Evolutionary conservation across 495 filamentous ascomycete genomes (phyloP).

Genomic region (Acidomyces sp.): DNA sequence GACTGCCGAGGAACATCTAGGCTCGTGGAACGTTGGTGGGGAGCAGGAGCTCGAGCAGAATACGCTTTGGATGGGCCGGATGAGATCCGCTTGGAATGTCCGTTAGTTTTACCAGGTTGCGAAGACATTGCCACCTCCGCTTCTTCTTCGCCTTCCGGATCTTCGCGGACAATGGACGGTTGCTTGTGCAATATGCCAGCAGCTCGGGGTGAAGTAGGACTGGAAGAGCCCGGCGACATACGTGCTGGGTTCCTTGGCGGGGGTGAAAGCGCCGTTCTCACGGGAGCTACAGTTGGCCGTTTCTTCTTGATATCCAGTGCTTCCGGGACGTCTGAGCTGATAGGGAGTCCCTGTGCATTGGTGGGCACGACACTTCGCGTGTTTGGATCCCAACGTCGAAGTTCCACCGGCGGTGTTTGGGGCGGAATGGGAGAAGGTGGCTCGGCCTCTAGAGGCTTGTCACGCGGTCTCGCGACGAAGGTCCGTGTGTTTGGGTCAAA

Average conservation of each 20-base stretch:
- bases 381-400: constrained; percentile 39
- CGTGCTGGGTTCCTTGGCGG: constrained; percentile 17
- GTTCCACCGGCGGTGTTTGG: not conserved
- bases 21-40: constrained; percentile 13
- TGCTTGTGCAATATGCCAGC: constrained; percentile 31
- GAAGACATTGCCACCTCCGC: constrained; percentile 8
- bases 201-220: constrained; percentile 8
- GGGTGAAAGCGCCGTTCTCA: constrained; percentile 34
- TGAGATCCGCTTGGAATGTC: not conserved
- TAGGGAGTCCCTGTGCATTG: constrained; percentile 13
- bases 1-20: constrained; percentile 11
- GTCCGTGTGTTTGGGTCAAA: constrained; percentile 46
- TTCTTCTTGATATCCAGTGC: constrained; percentile 43
- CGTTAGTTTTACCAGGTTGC: not conserved
- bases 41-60: not conserved
- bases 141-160: constrained; percentile 38
- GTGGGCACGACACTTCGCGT: constrained; percentile 40
- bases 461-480: constrained; percentile 34
- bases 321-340: constrained; percentile 18
- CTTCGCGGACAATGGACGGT: constrained; percentile 50
- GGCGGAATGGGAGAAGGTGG: not conserved
- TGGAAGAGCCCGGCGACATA: not conserved
- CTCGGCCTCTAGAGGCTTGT: not conserved
- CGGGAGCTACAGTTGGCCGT: constrained; percentile 27
- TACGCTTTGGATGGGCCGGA: constrained; percentile 11